Evolutionary conservation across 2,329 filamentous ascomycete genomes (phyloP).

Genomic region (Basipetospora chlamydospora): DNA sequence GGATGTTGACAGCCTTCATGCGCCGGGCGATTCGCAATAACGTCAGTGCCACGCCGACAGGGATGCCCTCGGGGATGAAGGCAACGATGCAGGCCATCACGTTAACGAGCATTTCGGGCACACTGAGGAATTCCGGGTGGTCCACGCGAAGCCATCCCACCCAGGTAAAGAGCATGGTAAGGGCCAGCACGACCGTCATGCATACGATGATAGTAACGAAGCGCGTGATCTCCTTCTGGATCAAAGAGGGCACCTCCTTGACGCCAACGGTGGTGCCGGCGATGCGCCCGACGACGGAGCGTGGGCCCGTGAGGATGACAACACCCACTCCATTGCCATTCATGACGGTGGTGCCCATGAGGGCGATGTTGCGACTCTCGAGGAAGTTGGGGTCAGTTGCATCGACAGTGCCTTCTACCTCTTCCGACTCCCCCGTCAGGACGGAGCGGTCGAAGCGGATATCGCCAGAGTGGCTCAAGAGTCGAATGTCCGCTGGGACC

Average conservation of each 20-base stretch:
- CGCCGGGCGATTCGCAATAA: constrained; percentile 64
- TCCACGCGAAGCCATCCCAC: constrained; percentile 52
- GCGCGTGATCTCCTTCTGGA: constrained; percentile 58
- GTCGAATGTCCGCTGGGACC: constrained; percentile 37
- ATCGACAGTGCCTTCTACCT: constrained; percentile 48
- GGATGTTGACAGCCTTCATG: constrained; percentile 62
- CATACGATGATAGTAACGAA: constrained; percentile 58
- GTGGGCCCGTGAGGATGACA: constrained; percentile 57
- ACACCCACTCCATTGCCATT: constrained; percentile 52
- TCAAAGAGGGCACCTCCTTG: constrained; percentile 49
- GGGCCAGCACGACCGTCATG: constrained; percentile 43
- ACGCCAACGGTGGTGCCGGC: constrained; percentile 58
- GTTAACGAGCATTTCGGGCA: constrained; percentile 56
- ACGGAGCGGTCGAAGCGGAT: constrained; percentile 61
- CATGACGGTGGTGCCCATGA: constrained; percentile 68
- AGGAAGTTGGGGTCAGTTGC: constrained; percentile 48
- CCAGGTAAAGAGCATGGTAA: constrained; percentile 35
- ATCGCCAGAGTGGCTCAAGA: constrained; percentile 53
- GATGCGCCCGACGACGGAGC: constrained; percentile 62
- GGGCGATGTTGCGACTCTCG: constrained; percentile 60
- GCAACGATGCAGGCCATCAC: constrained; percentile 61
- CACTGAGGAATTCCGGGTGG: constrained; percentile 57
- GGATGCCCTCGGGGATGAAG: constrained; percentile 62
- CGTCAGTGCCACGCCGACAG: constrained; percentile 54
- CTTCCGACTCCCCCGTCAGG: constrained; percentile 53